phyloP scores from a whole-genome alignment of 177 flowering plant genomes.

The Viscum album region DNA sequence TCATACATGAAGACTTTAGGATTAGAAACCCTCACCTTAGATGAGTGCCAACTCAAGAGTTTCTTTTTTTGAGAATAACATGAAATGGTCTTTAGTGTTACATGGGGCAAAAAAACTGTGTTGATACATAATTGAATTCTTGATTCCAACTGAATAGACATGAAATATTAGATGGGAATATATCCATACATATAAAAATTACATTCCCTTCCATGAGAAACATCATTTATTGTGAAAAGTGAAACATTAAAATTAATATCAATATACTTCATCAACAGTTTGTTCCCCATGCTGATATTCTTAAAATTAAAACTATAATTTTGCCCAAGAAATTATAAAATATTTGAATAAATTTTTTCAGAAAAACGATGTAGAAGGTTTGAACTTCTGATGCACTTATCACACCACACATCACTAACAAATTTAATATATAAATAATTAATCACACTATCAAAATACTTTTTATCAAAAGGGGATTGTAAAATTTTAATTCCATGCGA shows the following conservation, averaged over 20 bases:
- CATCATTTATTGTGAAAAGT: constrained; percentile 20
- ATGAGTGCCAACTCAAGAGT: constrained; percentile 27
- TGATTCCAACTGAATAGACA: constrained; percentile 48
- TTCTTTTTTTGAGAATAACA: constrained; percentile 14
- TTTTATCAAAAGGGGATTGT: constrained; percentile 34
- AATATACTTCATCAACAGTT: constrained; percentile 38
- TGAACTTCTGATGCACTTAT: constrained; percentile 44
- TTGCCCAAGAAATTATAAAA: constrained; percentile 39
- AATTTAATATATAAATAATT: constrained; percentile 32
- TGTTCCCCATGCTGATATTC: constrained; percentile 19
- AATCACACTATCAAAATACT: constrained; percentile 27
- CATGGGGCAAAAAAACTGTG: constrained; percentile 28
- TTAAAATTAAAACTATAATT: constrained; percentile 31
- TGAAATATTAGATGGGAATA: constrained; percentile 10
- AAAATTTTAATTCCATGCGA: constrained; percentile 46
- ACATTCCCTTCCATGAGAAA: not conserved
- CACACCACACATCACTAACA: constrained; percentile 47
- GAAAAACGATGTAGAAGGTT: constrained; percentile 39
- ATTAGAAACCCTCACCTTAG: constrained; percentile 7
- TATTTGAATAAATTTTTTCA: constrained; percentile 39
- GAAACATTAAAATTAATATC: constrained; percentile 18
- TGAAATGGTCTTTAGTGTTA: constrained; percentile 24
- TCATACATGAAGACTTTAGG: constrained; percentile 23
- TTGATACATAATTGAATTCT: constrained; percentile 23
- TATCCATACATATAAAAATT: constrained; percentile 12